These are phyloP conservation scores for Verticillium albo-atrum DNA, from an alignment of 2,329 filamentous ascomycete genomes.

Conservation along the genomic window DNA sequence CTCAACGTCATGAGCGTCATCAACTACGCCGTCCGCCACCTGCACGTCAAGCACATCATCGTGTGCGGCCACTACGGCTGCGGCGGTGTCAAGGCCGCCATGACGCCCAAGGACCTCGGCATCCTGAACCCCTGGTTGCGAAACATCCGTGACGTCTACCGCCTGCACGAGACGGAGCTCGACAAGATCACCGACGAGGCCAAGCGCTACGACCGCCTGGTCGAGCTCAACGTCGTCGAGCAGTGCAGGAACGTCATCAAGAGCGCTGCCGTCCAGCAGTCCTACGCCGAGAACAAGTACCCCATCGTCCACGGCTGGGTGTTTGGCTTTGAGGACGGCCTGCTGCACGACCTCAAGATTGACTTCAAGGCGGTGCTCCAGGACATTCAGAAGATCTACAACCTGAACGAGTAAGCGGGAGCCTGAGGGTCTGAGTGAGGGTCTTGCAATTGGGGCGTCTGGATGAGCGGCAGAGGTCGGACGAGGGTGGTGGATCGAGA, in stretches of 20 bases:
- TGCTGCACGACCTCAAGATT: slow-evolving; percentile 61
- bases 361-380: slow-evolving; percentile 55
- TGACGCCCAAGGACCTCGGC: slow-evolving; percentile 66
- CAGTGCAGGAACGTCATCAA: slow-evolving; percentile 76
- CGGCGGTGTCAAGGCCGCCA: slow-evolving; percentile 70
- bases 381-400: slow-evolving; percentile 62
- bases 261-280: slow-evolving; percentile 75
- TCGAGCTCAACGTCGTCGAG: slow-evolving; percentile 78
- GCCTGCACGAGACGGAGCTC: slow-evolving; percentile 66
- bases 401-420: slow-evolving; percentile 35
- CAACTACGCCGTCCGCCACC: slow-evolving; percentile 77
- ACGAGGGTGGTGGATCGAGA: not conserved
- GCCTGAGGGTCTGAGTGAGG: not conserved
- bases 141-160: slow-evolving; percentile 71
- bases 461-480: no score
- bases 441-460: no score
- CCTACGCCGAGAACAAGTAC: slow-evolving; percentile 56
- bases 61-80: slow-evolving; percentile 78
- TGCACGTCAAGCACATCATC: slow-evolving; percentile 77
- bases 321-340: slow-evolving; percentile 63
- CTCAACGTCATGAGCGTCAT: slow-evolving; percentile 78
- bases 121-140: slow-evolving; percentile 70
- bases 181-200: slow-evolving; percentile 56
- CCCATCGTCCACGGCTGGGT: slow-evolving; percentile 73
- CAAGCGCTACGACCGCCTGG: slow-evolving; percentile 64